Conservation (phyloP, 2,329 filamentous ascomycete species). For the Helicocarpus griseus region DNA sequence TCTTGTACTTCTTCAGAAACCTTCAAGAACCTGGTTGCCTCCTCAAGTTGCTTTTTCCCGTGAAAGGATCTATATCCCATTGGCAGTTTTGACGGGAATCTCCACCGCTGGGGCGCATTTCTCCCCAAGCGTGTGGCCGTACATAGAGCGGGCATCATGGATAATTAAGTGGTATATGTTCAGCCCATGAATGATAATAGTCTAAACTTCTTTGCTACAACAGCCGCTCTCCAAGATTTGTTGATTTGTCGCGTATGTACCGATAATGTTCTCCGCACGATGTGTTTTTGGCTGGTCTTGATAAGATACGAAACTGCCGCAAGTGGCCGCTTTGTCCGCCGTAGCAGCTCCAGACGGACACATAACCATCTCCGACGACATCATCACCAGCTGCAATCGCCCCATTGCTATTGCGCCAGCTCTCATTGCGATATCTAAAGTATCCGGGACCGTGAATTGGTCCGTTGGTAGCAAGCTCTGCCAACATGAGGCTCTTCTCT, state of each 20-base stretch:
- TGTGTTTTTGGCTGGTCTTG: not conserved
- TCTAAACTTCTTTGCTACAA: not conserved
- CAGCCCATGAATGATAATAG: not conserved
- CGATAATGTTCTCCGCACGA: no score
- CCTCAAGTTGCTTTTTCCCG: not conserved
- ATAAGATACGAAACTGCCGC: not conserved
- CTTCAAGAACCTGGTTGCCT: slow-evolving; percentile 46
- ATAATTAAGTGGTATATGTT: not conserved
- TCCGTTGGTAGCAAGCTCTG: slow-evolving; percentile 18
- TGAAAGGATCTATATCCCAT: not conserved
- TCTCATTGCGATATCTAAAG: not conserved
- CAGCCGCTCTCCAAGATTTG: not conserved
- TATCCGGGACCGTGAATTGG: slow-evolving; percentile 17
- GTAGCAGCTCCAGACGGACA: slow-evolving; percentile 19
- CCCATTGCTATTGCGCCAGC: not conserved
- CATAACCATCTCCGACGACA: slow-evolving; percentile 23
- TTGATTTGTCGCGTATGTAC: not conserved
- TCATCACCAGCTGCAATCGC: slow-evolving; percentile 2
- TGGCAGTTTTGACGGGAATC: not conserved
- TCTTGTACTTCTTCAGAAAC: slow-evolving; percentile 75
- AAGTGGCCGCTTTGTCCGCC: slow-evolving; percentile 1
- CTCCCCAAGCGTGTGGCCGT: not conserved
- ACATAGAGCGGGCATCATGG: not conserved
- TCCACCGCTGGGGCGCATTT: not conserved
- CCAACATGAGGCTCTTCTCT: slow-evolving; percentile 32